Evolutionary conservation across 768 basidiomycete genomes (phyloP).

Genomic region (Lenzites betulinus): DNA sequence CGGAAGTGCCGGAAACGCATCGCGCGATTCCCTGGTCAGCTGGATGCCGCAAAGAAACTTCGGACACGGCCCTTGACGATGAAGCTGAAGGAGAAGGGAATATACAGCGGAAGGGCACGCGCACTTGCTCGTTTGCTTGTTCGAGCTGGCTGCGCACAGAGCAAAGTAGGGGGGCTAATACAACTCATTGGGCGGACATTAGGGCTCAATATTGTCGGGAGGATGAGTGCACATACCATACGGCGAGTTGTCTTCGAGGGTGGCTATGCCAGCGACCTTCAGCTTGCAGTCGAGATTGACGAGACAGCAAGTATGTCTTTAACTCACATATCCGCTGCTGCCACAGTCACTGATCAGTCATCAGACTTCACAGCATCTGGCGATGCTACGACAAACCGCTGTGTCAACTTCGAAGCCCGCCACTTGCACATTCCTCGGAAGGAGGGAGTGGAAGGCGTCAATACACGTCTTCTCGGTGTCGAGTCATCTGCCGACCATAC

Average conservation of each 20-base stretch:
- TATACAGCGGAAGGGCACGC: too few species aligned
- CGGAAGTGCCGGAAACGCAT: too few species aligned
- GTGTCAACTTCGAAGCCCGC: not conserved
- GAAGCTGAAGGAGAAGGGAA: too few species aligned
- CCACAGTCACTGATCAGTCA: not conserved
- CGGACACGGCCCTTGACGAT: too few species aligned
- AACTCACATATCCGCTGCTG: not conserved
- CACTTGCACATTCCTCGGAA: not conserved
- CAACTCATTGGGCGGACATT: too few species aligned
- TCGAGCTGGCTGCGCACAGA: too few species aligned
- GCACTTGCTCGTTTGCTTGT: too few species aligned
- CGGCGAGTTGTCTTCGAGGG: slow-evolving; percentile 25
- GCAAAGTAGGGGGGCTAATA: too few species aligned
- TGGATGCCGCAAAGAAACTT: too few species aligned
- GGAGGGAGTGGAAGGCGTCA: not conserved
- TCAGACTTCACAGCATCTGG: not conserved
- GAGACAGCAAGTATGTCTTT: slow-evolving; percentile 13
- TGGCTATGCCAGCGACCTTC: slow-evolving; percentile 24
- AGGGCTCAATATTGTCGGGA: too few species aligned
- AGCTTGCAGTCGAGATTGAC: slow-evolving; percentile 22
- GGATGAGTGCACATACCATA: slow-evolving; percentile 23
- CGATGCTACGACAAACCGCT: not conserved
- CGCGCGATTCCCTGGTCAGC: too few species aligned
- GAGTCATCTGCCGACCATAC: not conserved
- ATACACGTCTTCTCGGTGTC: not conserved